Conservation (phyloP, 75 land plant species). For the Pinus tabuliformis region DNA sequence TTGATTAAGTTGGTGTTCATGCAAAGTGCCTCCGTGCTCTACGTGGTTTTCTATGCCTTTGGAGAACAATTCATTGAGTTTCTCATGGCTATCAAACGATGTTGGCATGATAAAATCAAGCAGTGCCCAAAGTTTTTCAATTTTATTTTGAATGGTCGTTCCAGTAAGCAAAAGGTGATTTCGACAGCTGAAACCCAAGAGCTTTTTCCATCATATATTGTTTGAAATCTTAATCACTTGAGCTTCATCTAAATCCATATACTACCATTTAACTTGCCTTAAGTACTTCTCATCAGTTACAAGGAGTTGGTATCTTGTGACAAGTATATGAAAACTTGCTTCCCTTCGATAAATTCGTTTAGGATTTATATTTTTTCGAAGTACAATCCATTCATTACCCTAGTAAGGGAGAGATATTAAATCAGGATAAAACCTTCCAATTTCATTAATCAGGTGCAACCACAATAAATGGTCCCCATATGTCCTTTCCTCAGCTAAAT, state of each 20-base stretch:
- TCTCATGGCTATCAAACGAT: constrained; percentile 98
- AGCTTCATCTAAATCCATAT: constrained; percentile 98
- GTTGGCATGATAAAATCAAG: constrained; percentile 99
- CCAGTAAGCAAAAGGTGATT: constrained; percentile 95
- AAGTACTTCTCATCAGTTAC: constrained; percentile 93
- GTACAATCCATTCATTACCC: constrained; percentile 83
- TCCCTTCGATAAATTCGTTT: constrained; percentile 93
- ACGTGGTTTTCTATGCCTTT: constrained; percentile 99
- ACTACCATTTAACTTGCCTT: constrained; percentile 95
- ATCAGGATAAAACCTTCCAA: constrained; percentile 89
- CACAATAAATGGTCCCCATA: constrained; percentile 98
- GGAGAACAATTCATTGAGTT: constrained; percentile 98
- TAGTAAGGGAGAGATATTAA: constrained; percentile 91
- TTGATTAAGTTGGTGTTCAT: constrained; percentile 97
- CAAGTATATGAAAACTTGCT: constrained; percentile 85
- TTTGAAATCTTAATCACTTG: constrained; percentile 96
- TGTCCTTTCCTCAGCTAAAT: constrained; percentile 98
- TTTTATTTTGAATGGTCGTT: constrained; percentile 97
- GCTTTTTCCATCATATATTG: constrained; percentile 92
- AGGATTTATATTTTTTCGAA: constrained; percentile 90
- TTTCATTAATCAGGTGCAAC: constrained; percentile 98
- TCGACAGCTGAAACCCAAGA: constrained; percentile 92
- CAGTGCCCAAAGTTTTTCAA: constrained; percentile 98
- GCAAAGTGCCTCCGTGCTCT: constrained; percentile 96
- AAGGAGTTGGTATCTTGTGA: constrained; percentile 93